These are phyloP conservation scores for Aphanomyces stellatus DNA, from an alignment of 352 stramenopile genomes.

Conservation along the genomic window DNA sequence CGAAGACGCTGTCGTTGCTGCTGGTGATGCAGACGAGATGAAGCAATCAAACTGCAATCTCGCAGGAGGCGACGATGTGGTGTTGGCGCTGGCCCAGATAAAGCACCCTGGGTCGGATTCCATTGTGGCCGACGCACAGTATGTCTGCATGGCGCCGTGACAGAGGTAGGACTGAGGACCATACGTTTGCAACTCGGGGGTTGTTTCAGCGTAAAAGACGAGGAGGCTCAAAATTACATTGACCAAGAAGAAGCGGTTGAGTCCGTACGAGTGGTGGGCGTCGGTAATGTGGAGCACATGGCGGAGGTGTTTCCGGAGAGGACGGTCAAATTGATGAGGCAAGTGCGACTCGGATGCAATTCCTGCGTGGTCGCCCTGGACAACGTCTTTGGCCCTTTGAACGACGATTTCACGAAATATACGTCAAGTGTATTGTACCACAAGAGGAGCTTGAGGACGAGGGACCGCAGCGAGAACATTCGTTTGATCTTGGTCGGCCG, in stretches of 20 bases:
- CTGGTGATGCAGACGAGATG: too few species aligned
- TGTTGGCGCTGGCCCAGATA: constrained; percentile 21
- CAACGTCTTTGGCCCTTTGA: too few species aligned
- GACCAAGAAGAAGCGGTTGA: constrained; percentile 53
- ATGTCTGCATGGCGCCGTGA: constrained; percentile 37
- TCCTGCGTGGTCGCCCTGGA: too few species aligned
- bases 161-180: constrained; percentile 40
- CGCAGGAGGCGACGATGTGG: background rate
- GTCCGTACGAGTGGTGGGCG: too few species aligned
- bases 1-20: too few species aligned
- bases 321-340: too few species aligned
- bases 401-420: too few species aligned
- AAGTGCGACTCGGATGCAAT: too few species aligned
- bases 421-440: too few species aligned
- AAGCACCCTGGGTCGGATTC: constrained; percentile 46
- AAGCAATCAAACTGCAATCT: constrained; percentile 47
- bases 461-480: background rate
- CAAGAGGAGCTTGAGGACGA: background rate
- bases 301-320: too few species aligned
- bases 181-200: constrained; percentile 45
- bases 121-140: constrained; percentile 30
- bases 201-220: constrained; percentile 59
- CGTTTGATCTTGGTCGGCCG: background rate
- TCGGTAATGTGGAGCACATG: too few species aligned
- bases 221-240: constrained; percentile 53